Conservation (phyloP, 1,139 yeast genomes). For the Protomyces inouyei region DNA sequence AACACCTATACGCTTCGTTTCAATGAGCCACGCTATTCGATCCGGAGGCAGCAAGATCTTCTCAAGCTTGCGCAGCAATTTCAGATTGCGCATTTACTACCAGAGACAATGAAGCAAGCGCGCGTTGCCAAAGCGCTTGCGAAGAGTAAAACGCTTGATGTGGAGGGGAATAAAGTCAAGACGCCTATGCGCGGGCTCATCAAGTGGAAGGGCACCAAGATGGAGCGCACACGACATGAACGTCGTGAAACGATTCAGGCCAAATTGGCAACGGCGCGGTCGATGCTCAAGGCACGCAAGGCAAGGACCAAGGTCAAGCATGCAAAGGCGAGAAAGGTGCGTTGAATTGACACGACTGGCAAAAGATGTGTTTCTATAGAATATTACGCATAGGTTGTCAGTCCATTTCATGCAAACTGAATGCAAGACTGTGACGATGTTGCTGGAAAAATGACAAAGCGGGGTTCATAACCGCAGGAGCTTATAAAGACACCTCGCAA, state of each 20-base stretch:
- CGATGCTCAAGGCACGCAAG: slow-evolving; percentile 11
- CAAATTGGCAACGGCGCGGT: slow-evolving; percentile 7
- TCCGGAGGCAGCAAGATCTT: slow-evolving; percentile 20
- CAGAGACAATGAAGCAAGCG: slow-evolving; percentile 1
- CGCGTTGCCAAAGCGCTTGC: slow-evolving; percentile 4
- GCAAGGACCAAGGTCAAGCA: slow-evolving; percentile 17
- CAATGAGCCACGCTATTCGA: slow-evolving; percentile 24
- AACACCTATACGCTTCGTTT: slow-evolving; percentile 4
- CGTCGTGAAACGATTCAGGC: slow-evolving; percentile 10
- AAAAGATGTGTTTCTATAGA: no score
- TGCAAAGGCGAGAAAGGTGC: background rate
- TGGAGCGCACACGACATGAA: slow-evolving; percentile 22
- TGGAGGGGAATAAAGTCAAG: slow-evolving; percentile 1
- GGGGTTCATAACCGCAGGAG: no score
- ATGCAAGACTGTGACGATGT: no score
- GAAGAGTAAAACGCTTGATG: background rate
- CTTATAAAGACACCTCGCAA: no score
- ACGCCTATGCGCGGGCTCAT: slow-evolving; percentile 15
- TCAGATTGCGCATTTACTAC: slow-evolving; percentile 8
- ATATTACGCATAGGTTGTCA: no score
- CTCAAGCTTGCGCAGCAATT: slow-evolving; percentile 8
- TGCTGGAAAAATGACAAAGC: no score
- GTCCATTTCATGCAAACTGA: no score
- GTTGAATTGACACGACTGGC: background rate
- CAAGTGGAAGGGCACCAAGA: slow-evolving; percentile 25